Conservation (phyloP, 345 rosid species). For the Eucalyptus microcorys region DNA sequence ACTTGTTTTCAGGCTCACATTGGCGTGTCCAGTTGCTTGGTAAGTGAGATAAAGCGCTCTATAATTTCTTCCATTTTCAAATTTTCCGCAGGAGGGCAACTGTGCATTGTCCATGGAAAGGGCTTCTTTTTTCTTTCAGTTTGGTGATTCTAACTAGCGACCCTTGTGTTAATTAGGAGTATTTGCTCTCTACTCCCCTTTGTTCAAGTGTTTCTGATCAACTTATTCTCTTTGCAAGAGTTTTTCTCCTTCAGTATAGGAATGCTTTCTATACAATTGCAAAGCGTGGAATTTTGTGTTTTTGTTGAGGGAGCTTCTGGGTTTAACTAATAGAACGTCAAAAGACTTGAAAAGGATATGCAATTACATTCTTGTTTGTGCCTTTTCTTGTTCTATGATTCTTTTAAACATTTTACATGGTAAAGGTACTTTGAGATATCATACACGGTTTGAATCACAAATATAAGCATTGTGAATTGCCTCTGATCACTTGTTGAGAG, state of each 20-base stretch:
- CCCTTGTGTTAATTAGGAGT: neutral
- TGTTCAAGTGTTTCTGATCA: neutral
- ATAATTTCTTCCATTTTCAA: neutral
- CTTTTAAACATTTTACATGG: neutral
- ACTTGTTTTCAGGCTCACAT: neutral
- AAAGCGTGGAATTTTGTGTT: neutral
- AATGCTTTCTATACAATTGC: neutral
- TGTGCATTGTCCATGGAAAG: neutral
- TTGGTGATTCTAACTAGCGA: neutral
- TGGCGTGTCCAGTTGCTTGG: neutral
- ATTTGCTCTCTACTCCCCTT: neutral
- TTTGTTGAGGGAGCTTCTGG: neutral
- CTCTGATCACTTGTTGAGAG: neutral
- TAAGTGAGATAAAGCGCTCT: neutral
- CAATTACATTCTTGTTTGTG: neutral
- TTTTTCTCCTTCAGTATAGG: neutral
- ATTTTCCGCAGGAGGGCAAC: neutral
- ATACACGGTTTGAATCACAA: neutral
- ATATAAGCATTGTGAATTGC: neutral
- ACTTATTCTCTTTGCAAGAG: neutral
- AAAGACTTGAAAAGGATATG: neutral
- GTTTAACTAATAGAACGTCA: neutral
- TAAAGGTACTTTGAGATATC: neutral
- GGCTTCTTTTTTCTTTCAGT: neutral
- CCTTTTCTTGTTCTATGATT: neutral